phyloP scores from a whole-genome alignment of 1,284 basidiomycete genomes.

The Cryptococcus sp. region DNA sequence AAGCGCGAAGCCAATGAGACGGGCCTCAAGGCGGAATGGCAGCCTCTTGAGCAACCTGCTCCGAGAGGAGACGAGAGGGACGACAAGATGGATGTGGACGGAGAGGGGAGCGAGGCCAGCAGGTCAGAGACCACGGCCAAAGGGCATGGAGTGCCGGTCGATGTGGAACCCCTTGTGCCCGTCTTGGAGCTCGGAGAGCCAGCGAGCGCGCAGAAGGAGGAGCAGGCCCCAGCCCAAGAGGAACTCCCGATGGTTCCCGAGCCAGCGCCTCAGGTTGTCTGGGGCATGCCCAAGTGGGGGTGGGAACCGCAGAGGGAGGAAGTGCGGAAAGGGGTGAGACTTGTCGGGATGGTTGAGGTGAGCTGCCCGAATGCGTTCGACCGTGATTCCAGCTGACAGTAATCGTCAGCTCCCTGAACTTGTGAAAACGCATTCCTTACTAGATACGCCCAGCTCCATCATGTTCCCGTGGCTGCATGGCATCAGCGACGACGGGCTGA shows the following conservation, averaged over 20 bases:
- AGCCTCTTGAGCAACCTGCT: conserved; percentile 10
- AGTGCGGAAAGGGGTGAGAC: conserved; percentile 42
- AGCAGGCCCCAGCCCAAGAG: background rate
- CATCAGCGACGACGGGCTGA: conserved; percentile 46
- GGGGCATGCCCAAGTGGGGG: conserved; percentile 49
- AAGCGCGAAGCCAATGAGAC: conserved; percentile 23
- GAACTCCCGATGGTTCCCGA: background rate
- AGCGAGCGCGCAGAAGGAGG: background rate
- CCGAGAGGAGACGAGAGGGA: background rate
- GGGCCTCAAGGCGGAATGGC: conserved; percentile 16
- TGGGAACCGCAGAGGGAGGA: conserved; percentile 41
- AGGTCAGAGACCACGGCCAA: background rate
- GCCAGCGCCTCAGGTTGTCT: conserved; percentile 20
- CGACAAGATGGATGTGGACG: conserved; percentile 27
- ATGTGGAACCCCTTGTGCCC: no score
- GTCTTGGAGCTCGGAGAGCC: background rate
- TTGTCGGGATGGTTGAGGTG: conserved; percentile 44
- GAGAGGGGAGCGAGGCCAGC: background rate
- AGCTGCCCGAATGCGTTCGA: conserved; percentile 2
- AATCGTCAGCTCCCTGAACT: conserved; percentile 32
- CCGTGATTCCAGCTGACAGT: background rate
- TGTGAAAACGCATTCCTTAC: conserved; percentile 40
- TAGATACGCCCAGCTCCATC: conserved; percentile 46
- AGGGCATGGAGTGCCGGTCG: no score
- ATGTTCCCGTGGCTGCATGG: conserved; percentile 51